These are phyloP conservation scores for Penicillium argentinense DNA, from an alignment of 495 filamentous ascomycete species.

Conservation along the genomic window DNA sequence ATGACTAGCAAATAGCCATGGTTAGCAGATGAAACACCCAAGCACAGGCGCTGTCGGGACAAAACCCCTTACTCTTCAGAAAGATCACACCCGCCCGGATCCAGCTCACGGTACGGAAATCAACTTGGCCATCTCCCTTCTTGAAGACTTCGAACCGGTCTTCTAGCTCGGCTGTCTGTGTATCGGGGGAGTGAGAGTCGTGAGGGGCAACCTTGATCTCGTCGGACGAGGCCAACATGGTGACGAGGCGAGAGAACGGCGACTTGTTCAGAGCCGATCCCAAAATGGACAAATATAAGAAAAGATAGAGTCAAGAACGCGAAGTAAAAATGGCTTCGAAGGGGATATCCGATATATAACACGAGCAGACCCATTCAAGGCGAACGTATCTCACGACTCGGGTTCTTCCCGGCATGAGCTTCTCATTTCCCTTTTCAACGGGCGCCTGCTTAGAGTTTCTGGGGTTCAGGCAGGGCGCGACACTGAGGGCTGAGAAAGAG, in stretches of 20 bases:
- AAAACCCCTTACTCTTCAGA: constrained; percentile 39
- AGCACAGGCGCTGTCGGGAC: too few relatives aligned
- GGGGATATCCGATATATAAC: constrained; percentile 19
- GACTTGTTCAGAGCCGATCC: background rate
- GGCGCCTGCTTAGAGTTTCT: background rate
- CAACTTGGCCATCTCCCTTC: constrained; percentile 45
- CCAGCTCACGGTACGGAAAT: constrained; percentile 61
- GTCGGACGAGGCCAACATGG: constrained; percentile 14
- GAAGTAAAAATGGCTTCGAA: too few relatives aligned
- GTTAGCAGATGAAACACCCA: too few relatives aligned
- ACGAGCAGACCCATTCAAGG: background rate
- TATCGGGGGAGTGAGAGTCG: constrained; percentile 4
- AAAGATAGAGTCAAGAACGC: background rate
- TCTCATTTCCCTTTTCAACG: constrained; percentile 1
- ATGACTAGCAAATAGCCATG: constrained; percentile 24
- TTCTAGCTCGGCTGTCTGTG: constrained; percentile 18
- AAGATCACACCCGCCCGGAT: constrained; percentile 57
- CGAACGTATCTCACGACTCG: constrained; percentile 11
- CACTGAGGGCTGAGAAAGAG: constrained; percentile 3
- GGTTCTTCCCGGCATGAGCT: constrained; percentile 4
- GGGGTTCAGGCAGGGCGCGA: constrained; percentile 2
- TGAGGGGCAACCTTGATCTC: constrained; percentile 21
- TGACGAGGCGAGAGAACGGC: background rate
- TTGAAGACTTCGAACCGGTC: constrained; percentile 52
- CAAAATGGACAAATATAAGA: background rate